These are phyloP conservation scores for Diutina ranongensis DNA, from an alignment of 1,139 yeast genomes.

Conservation along the genomic window DNA sequence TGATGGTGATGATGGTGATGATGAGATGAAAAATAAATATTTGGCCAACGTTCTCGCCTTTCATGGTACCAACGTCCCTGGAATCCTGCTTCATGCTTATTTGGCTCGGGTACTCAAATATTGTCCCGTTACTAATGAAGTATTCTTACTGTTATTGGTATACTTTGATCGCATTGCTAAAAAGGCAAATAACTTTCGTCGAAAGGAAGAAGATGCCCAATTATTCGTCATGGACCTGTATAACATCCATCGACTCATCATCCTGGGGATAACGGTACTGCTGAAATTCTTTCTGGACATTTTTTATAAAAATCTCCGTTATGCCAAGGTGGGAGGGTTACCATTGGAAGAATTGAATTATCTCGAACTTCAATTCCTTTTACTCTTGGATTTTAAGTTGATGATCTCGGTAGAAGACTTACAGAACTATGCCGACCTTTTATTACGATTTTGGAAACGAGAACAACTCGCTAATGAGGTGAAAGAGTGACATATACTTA, in stretches of 20 bases:
- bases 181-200: conserved; percentile 52
- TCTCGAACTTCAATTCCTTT: conserved; percentile 77
- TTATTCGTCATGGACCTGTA: conserved; percentile 91
- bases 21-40: conserved; percentile 41
- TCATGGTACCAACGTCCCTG: conserved; percentile 94
- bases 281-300: conserved; percentile 93
- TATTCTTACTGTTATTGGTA: conserved; percentile 76
- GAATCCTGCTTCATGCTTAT: conserved; percentile 82
- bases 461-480: conserved; percentile 38
- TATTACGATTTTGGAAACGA: conserved; percentile 75
- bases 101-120: conserved; percentile 83
- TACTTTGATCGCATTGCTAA: conserved; percentile 92
- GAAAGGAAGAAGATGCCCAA: conserved; percentile 30
- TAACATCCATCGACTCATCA: conserved; percentile 86
- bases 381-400: conserved; percentile 74
- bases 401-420: conserved; percentile 86
- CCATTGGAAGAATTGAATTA: conserved; percentile 91
- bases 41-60: conserved; percentile 76
- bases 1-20: conserved; percentile 26
- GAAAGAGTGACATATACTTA: background rate
- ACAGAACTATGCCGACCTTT: conserved; percentile 80
- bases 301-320: conserved; percentile 88
- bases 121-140: conserved; percentile 97
- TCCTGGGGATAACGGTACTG: conserved; percentile 94
- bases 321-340: conserved; percentile 95